Evolutionary conservation across 2,329 filamentous ascomycete genomes (phyloP), one percentile per base, ranked within the genome.

Genomic region (Coniochaeta sp.): DNA sequence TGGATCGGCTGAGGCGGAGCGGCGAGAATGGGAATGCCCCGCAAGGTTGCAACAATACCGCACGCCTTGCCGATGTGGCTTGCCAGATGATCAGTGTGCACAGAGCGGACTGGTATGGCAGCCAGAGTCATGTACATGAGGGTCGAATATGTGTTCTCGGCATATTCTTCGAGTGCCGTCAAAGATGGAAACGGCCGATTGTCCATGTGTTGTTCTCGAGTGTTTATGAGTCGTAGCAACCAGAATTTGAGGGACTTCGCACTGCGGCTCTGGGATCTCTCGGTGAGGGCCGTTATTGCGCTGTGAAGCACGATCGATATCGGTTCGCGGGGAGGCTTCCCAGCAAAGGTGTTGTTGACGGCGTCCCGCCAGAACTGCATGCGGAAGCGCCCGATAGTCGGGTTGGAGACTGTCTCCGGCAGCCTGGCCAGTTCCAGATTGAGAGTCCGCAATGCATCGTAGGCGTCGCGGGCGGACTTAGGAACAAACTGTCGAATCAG

Each of bases 361-460:
- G 90, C 86, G 67, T 98, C 93, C 57, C 90, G 86, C 90, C 95
- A 98, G 79, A 98, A 98, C 73, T 96, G 91, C 74, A 96, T 88
- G 64, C 95, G 91, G 81, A 98, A 86, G 58, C 88, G 81, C 57
- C 91, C 93, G 62, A 98, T 90, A 4, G 88, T 89, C n/a, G 90
- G 86, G 62, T 89, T 95, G 55, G 90, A 95, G 22, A 95, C 93
- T 14, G 90, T 86, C 74, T 98, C 93, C 60, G 95, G 91, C 63
- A 98, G 89, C 60, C 90, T 85, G 52, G 93, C 90, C 62, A 97
- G 84, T 73, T 97, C 93, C 68, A 98, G 83, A 71, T 99, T 99
- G 73, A 99, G 87, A 57, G 93, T 89, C 64, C 93, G 90, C 61
- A 99, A 86, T 61, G 93, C 91, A 66, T 96, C 84, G 75, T 98